A percentile compares a stretch with the other conserved stretches of the same genome.
These are phyloP conservation scores for Sporothrix globosa DNA, from an alignment of 2,329 filamentous ascomycete species.

Conservation along the genomic window DNA sequence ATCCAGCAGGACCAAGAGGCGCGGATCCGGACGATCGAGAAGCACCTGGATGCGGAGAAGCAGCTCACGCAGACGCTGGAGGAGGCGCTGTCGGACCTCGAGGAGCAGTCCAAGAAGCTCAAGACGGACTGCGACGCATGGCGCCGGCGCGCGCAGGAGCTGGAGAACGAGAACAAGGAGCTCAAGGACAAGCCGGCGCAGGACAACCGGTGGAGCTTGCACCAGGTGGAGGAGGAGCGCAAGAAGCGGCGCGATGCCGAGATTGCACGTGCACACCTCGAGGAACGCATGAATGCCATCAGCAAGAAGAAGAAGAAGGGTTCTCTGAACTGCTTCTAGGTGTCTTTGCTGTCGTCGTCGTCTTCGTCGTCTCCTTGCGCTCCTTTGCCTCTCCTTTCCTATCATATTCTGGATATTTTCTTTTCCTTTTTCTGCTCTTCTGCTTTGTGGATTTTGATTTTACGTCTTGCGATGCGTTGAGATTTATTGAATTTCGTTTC, in stretches of 20 bases:
- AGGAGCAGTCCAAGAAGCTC: constrained; percentile 87
- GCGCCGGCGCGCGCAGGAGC: constrained; percentile 79
- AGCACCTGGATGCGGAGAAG: constrained; percentile 93
- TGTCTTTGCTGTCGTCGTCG: neutral
- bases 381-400: neutral
- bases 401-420: neutral
- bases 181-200: constrained; percentile 59
- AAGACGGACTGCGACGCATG: constrained; percentile 88
- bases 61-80: constrained; percentile 94
- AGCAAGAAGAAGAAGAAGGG: constrained; percentile 95
- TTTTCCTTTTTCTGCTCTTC: neutral
- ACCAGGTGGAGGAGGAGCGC: constrained; percentile 94
- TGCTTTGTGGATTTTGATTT: constrained; percentile 22
- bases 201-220: constrained; percentile 70
- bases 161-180: constrained; percentile 73
- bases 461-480: constrained; percentile 27
- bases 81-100: constrained; percentile 91
- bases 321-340: constrained; percentile 94
- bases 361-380: constrained; percentile 4
- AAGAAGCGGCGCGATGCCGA: constrained; percentile 91
- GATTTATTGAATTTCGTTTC: neutral
- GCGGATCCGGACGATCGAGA: constrained; percentile 93
- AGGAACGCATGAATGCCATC: constrained; percentile 92
- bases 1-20: constrained; percentile 93
- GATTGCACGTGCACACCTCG: constrained; percentile 81